phyloP scores from a whole-genome alignment of 2,329 filamentous ascomycete genomes.

The Pseudocercospora crystallina region DNA sequence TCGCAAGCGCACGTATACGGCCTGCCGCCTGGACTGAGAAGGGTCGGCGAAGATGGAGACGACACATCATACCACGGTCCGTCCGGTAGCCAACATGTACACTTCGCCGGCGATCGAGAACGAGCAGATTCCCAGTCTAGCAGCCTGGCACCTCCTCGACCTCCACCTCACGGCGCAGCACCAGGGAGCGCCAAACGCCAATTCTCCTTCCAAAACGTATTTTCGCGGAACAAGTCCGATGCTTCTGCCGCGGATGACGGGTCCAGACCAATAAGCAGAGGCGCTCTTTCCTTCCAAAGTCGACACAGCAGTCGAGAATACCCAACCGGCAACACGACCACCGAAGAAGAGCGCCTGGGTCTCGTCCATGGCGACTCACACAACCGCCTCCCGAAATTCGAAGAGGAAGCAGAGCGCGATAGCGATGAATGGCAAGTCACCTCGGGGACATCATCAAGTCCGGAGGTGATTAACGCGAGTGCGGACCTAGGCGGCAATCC shows the following conservation, averaged over 20 bases:
- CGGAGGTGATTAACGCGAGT: constrained; percentile 26
- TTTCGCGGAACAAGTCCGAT: constrained; percentile 56
- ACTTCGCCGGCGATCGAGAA: constrained; percentile 46
- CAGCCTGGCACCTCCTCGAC: constrained; percentile 53
- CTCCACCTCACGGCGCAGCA: constrained; percentile 53
- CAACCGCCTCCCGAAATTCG: constrained; percentile 18
- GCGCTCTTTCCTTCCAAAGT: constrained; percentile 36
- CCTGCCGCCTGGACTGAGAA: constrained; percentile 44
- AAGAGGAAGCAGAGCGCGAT: constrained; percentile 19
- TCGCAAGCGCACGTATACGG: constrained; percentile 52
- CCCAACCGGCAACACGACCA: constrained; percentile 25
- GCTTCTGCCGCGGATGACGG: constrained; percentile 24
- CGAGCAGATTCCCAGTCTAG: constrained; percentile 44
- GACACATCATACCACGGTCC: constrained; percentile 49
- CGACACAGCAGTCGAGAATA: constrained; percentile 25
- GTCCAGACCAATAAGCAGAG: constrained; percentile 34
- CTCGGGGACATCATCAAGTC: constrained; percentile 28
- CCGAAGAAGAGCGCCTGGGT: constrained; percentile 40
- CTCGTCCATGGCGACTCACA: constrained; percentile 37
- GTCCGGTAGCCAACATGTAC: constrained; percentile 46
- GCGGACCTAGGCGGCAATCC: constrained; percentile 23
- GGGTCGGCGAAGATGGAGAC: constrained; percentile 51
- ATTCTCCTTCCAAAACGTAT: constrained; percentile 90
- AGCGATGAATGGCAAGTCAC: constrained; percentile 37
- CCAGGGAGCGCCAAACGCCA: constrained; percentile 64